phyloP scores from a whole-genome alignment of 371 early-diverging fungal species.

The Lichtheimia ramosa region DNA sequence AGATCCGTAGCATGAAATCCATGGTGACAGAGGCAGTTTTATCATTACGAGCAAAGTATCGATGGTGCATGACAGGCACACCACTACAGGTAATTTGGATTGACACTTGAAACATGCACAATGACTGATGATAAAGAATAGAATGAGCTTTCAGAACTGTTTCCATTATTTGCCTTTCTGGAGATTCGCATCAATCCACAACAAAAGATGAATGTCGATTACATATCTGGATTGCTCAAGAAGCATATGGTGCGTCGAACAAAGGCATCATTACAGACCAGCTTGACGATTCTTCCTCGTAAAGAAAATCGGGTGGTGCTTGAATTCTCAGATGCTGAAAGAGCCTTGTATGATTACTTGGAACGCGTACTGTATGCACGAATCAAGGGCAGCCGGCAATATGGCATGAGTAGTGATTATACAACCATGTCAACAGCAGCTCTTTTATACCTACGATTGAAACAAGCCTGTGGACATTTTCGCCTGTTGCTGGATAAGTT shows the following conservation, averaged over 20 bases:
- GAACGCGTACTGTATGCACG: conserved; percentile 36
- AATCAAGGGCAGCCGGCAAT: not conserved
- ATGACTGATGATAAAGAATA: conserved; percentile 1
- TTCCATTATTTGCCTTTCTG: conserved; percentile 39
- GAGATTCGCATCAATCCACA: conserved; percentile 20
- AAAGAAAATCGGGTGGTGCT: conserved; percentile 32
- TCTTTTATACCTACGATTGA: conserved; percentile 38
- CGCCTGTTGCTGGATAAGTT: conserved; percentile 36
- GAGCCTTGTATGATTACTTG: conserved; percentile 43
- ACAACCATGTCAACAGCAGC: conserved; percentile 14
- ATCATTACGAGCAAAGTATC: conserved; percentile 32
- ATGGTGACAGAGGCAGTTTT: conserved; percentile 27
- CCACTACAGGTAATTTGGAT: conserved; percentile 61
- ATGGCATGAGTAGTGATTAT: not conserved
- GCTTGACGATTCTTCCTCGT: conserved; percentile 33
- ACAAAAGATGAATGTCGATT: conserved; percentile 23
- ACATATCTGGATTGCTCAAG: conserved; percentile 27
- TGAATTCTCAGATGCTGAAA: conserved; percentile 34
- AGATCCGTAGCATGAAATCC: conserved; percentile 47
- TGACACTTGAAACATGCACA: too few species aligned
- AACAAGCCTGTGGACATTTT: conserved; percentile 45
- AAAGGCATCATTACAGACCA: conserved; percentile 16
- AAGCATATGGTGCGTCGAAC: conserved; percentile 43
- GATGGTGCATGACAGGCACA: conserved; percentile 90
- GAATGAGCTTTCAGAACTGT: conserved; percentile 38